Conservation (phyloP, 2,329 filamentous ascomycete genomes). For the Colletotrichum neosansevieriae region DNA sequence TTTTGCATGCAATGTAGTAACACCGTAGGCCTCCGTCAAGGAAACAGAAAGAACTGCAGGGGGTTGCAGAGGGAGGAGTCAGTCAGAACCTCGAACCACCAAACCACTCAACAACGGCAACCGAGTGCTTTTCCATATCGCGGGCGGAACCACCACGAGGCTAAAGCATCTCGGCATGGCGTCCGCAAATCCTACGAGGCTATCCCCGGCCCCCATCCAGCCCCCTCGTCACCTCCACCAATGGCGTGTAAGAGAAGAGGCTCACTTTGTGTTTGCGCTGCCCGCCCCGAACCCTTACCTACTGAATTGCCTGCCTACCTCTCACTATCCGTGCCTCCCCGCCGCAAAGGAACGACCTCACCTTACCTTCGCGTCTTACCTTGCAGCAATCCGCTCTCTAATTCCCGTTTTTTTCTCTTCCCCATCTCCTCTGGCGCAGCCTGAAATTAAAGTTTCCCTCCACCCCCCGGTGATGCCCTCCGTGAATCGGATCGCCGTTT, state of each 20-base stretch:
- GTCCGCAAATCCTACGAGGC: conserved; percentile 16
- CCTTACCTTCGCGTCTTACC: too few relatives aligned
- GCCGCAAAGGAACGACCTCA: neutral
- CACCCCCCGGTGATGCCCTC: neutral
- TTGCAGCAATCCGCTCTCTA: neutral
- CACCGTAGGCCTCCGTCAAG: neutral
- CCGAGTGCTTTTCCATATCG: neutral
- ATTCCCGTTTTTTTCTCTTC: neutral
- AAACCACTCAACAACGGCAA: neutral
- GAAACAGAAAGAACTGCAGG: neutral
- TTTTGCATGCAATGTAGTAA: too few relatives aligned
- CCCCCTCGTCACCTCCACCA: conserved; percentile 16
- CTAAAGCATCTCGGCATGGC: neutral
- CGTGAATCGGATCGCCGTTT: neutral
- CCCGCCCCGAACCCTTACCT: neutral
- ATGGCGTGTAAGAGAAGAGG: conserved; percentile 37
- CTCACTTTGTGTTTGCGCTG: too few relatives aligned
- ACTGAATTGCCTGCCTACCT: neutral
- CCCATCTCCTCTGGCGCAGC: neutral
- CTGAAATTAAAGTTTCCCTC: conserved; percentile 24
- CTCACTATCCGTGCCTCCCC: neutral
- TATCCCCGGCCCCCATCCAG: neutral
- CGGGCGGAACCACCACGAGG: neutral
- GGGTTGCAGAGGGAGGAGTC: neutral
- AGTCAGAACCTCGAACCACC: conserved; percentile 8